These are phyloP conservation scores for Metarhizium rileyi DNA, from an alignment of 2,329 filamentous ascomycete genomes.

Conservation along the genomic window DNA sequence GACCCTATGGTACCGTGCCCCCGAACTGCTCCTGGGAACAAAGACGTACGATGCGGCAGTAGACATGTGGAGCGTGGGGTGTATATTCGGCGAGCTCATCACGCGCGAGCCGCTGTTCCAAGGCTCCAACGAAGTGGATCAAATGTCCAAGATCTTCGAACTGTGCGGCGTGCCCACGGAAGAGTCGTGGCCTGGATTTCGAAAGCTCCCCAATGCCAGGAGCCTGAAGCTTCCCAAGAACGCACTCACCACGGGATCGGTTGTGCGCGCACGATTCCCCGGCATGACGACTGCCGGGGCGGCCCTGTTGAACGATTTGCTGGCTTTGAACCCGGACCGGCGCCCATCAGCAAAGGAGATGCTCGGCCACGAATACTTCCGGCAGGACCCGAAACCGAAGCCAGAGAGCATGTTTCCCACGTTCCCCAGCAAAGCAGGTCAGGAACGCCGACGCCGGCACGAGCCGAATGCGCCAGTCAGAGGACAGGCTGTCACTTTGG, in stretches of 20 bases:
- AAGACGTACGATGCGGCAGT: constrained; percentile 65
- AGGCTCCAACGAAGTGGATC: constrained; percentile 86
- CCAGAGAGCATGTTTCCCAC: constrained; percentile 90
- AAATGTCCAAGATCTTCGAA: constrained; percentile 79
- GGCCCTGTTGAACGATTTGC: constrained; percentile 55
- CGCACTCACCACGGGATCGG: constrained; percentile 30
- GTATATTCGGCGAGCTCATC: constrained; percentile 88
- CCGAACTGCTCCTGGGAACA: constrained; percentile 79
- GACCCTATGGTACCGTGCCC: constrained; percentile 92
- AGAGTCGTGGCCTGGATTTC: constrained; percentile 76
- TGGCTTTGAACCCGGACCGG: constrained; percentile 63
- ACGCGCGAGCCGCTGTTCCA: constrained; percentile 74
- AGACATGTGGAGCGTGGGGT: constrained; percentile 95
- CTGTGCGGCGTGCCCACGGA: constrained; percentile 81
- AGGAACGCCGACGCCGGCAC: constrained; percentile 66
- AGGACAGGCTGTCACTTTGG: constrained; percentile 52
- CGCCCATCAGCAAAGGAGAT: constrained; percentile 66
- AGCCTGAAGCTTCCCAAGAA: constrained; percentile 59
- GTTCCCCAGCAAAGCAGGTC: constrained; percentile 88
- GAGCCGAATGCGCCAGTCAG: constrained; percentile 75
- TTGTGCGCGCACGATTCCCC: constrained; percentile 71
- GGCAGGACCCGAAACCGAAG: constrained; percentile 82
- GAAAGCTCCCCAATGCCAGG: constrained; percentile 76
- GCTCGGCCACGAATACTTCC: constrained; percentile 75
- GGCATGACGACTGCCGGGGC: constrained; percentile 69